Base-by-base conservation (phyloP, 176 grass and related monocot species). In the Oryza longistaminata region DNA sequence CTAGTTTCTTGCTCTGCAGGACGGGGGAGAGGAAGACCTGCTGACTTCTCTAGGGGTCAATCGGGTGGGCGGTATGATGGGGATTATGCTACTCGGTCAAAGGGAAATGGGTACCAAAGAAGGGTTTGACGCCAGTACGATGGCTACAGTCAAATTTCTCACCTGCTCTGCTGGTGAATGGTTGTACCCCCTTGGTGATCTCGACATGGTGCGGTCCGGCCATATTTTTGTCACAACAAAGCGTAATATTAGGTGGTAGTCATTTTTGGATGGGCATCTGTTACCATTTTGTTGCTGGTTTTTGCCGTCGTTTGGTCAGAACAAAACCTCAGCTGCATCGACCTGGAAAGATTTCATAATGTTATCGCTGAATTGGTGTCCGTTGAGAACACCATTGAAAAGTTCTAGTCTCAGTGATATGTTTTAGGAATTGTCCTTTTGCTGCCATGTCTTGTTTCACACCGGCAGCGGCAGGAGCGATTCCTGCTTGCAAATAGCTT, bases 41-140 rank as follows among this genome's bases (percentile, higher is more conserved):
- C 53, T 44, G 85, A 87, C 67, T 73, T 55, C 43, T 74, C 77
- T 4, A 85, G 78, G 82, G 86, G 80, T 15, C 90, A 73, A 78
- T 76, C 31, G 53, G 74, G 74, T 83, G 90, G 82, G 17, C 68
- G 83, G 19, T 79, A 75, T 26, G 83, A 88, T 0, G 66, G 43
- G 53, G 90, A 92, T 34, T 92, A 89, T 40, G 14, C 69, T 70
- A 65, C 60, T 60, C 86, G 75, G 35, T 79, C 87, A 4, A 92
- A 78, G 69, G 87, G 79, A 75, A 92, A 79, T 44, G 83, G 79
- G 25, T 69, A 80, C 40, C 83, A 83, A 73, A 68, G 68, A 71
- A 85, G 55, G 70, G 80, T 75, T 34, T 83, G 86, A 35, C 90
- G 79, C 64, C 83, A 89, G 52, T 83, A 83, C 22, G 84, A 90